Conservation (phyloP, 129 eudicot genomes). For the Erigeron canadensis region DNA sequence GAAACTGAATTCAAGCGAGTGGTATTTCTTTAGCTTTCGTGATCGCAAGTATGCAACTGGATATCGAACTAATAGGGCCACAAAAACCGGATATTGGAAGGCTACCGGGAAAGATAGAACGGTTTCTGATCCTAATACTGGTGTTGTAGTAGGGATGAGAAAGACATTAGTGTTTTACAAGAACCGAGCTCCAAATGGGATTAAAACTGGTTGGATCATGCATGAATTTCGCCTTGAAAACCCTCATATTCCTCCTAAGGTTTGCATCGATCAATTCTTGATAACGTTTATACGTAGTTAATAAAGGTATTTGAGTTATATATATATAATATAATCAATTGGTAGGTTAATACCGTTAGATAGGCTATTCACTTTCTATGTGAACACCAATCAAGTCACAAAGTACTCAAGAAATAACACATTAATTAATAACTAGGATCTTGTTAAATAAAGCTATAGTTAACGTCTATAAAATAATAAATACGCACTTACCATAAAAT, state of each 20-base stretch:
- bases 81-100: slow-evolving; percentile 86
- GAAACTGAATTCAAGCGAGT: slow-evolving; percentile 76
- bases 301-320: no score
- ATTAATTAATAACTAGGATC: no score
- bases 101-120: slow-evolving; percentile 89
- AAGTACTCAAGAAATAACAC: neutral
- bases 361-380: neutral
- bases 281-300: neutral
- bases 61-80: slow-evolving; percentile 78
- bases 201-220: slow-evolving; percentile 96
- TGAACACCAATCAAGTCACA: no score
- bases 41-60: slow-evolving; percentile 96
- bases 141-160: slow-evolving; percentile 72
- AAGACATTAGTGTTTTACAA: slow-evolving; percentile 87
- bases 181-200: slow-evolving; percentile 90
- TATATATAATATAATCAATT: no score
- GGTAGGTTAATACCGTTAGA: neutral
- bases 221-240: slow-evolving; percentile 88
- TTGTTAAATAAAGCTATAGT: no score
- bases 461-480: no score
- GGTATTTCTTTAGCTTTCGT: slow-evolving; percentile 97
- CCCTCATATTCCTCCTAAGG: slow-evolving; percentile 87
- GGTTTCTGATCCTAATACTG: slow-evolving; percentile 57
- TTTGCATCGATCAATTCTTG: slow-evolving; percentile 19
- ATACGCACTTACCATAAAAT: no score